These are phyloP conservation scores for Hylodesmum podocarpum DNA, from an alignment of 306 rosid genomes.

Conservation along the genomic window DNA sequence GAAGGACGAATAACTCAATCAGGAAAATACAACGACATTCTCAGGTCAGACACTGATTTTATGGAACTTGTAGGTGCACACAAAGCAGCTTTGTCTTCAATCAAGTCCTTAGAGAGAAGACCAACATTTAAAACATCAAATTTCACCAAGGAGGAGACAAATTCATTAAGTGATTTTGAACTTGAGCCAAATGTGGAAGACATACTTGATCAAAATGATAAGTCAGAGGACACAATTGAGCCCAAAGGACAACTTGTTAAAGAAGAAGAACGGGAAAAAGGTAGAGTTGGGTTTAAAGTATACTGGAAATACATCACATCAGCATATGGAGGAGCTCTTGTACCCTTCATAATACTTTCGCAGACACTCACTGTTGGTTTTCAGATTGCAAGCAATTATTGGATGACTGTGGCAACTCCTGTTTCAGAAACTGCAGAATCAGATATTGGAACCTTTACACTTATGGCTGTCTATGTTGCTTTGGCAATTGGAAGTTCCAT, in stretches of 20 bases:
- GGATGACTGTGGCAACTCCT: conserved; percentile 92
- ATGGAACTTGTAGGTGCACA: conserved; percentile 87
- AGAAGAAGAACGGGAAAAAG: conserved; percentile 90
- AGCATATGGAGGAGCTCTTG: conserved; percentile 81
- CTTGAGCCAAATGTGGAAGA: conserved; percentile 36
- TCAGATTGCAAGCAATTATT: conserved; percentile 77
- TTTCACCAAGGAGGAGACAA: conserved; percentile 26
- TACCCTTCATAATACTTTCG: conserved; percentile 65
- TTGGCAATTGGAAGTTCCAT: conserved; percentile 70
- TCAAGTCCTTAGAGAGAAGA: conserved; percentile 38
- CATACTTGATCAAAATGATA: conserved; percentile 36
- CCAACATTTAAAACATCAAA: conserved; percentile 22
- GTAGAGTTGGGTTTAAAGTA: conserved; percentile 63
- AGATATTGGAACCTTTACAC: conserved; percentile 41
- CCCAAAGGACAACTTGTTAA: conserved; percentile 77
- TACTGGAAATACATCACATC: conserved; percentile 69
- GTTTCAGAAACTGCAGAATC: conserved; percentile 51
- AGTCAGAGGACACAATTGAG: conserved; percentile 29
- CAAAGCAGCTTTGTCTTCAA: conserved; percentile 60
- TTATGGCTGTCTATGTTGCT: conserved; percentile 59
- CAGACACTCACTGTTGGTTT: conserved; percentile 54
- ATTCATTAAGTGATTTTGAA: conserved; percentile 26
- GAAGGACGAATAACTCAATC: conserved; percentile 81
- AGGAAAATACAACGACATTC: conserved; percentile 69
- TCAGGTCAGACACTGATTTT: conserved; percentile 65